These are phyloP conservation scores for Mediolabrus comicus DNA, from an alignment of 108 stramenopile species.

Conservation along the genomic window DNA sequence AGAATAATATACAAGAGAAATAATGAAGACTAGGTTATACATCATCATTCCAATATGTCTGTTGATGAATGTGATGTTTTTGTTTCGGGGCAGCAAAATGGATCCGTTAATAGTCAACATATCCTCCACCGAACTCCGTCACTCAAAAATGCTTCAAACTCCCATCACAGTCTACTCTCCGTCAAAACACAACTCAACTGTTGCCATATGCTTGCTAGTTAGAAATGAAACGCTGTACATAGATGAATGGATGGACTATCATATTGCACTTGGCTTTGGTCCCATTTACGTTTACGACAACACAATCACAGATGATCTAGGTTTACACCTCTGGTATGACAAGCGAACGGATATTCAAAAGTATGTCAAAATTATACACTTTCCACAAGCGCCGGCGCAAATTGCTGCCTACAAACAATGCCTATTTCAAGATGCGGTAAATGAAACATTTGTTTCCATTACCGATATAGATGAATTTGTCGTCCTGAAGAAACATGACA, in stretches of 20 bases:
- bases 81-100: too few species aligned
- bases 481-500: slow-evolving; percentile 14
- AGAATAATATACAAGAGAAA: too few species aligned
- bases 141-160: too few species aligned
- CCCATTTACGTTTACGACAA: slow-evolving; percentile 7
- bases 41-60: too few species aligned
- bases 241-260: slow-evolving; percentile 11
- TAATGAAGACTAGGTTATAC: too few species aligned
- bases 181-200: slow-evolving; percentile 10
- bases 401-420: slow-evolving; percentile 2
- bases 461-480: slow-evolving; percentile 2
- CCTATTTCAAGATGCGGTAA: not conserved
- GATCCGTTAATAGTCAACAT: too few species aligned
- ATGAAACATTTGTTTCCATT: not conserved
- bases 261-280: slow-evolving; percentile 2
- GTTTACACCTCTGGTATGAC: not conserved
- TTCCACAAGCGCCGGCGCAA: not conserved
- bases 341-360: not conserved
- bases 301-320: not conserved
- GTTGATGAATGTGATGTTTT: too few species aligned
- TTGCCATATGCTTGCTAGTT: slow-evolving; percentile 1
- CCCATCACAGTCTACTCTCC: slow-evolving; percentile 18
- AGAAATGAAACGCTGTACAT: slow-evolving; percentile 1
- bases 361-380: not conserved
- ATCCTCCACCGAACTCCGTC: too few species aligned